These are phyloP conservation scores for Ampelomyces quisqualis DNA, from an alignment of 2,329 filamentous ascomycete genomes.

Conservation along the genomic window DNA sequence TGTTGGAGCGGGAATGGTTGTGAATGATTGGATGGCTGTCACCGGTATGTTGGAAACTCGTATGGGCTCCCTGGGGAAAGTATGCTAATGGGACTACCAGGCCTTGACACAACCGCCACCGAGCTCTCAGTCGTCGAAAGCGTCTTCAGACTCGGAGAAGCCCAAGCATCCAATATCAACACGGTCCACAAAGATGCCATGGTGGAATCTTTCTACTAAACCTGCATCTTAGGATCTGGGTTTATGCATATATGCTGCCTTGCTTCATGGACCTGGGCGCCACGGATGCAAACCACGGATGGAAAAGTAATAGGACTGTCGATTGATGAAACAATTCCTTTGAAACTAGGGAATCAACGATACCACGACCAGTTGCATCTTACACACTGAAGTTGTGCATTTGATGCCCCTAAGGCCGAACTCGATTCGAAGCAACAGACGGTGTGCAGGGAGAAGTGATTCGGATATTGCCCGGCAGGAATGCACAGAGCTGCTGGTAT, in stretches of 20 bases:
- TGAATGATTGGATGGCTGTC: constrained; percentile 96
- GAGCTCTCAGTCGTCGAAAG: constrained; percentile 95
- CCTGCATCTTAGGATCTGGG: background rate
- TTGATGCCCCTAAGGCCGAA: background rate
- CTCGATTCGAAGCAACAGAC: too few relatives aligned
- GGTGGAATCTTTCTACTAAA: constrained; percentile 97
- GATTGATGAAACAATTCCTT: too few relatives aligned
- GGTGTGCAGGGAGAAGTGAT: too few relatives aligned
- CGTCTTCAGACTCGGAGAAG: constrained; percentile 92
- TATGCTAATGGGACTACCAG: constrained; percentile 40
- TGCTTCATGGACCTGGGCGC: too few relatives aligned
- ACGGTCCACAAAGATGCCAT: constrained; percentile 93
- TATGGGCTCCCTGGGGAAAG: background rate
- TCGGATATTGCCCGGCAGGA: too few relatives aligned
- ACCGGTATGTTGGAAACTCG: constrained; percentile 50
- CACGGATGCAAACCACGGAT: too few relatives aligned
- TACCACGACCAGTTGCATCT: constrained; percentile 17
- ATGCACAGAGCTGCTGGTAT: too few relatives aligned
- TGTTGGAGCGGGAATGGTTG: constrained; percentile 95
- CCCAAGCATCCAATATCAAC: constrained; percentile 74
- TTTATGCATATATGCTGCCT: too few relatives aligned
- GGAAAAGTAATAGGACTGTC: too few relatives aligned
- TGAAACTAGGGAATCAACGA: constrained; percentile 25
- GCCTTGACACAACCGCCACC: constrained; percentile 92
- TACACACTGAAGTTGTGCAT: background rate